Percentiles rank a stretch among this genome's conserved stretches.
These are phyloP conservation scores for Friedmanniomyces simplex DNA, from an alignment of 495 filamentous ascomycete species.

Conservation along the genomic window DNA sequence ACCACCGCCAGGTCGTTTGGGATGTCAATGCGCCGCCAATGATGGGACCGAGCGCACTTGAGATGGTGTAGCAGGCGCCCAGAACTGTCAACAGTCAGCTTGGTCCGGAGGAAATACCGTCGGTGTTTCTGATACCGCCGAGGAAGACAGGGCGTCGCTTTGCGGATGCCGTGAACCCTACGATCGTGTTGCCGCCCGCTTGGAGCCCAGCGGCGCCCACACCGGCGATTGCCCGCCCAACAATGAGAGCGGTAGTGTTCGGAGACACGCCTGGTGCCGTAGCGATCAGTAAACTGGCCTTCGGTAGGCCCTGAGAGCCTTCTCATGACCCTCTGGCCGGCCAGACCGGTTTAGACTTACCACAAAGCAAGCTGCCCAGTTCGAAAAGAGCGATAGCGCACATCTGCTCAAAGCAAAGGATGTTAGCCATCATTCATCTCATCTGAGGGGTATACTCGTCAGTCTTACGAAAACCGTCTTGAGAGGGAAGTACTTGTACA, in stretches of 20 bases:
- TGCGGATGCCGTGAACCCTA: slow-evolving; percentile 23
- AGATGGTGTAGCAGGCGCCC: slow-evolving; percentile 28
- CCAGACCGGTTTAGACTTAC: not conserved
- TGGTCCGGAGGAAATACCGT: not conserved
- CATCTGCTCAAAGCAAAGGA: no score
- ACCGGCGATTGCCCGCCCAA: slow-evolving; percentile 28
- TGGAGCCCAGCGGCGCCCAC: slow-evolving; percentile 26
- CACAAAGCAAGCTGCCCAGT: slow-evolving; percentile 29
- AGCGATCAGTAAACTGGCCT: no score
- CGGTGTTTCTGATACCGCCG: slow-evolving; percentile 1
- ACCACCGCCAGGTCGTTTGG: slow-evolving; percentile 18
- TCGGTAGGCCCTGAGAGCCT: no score
- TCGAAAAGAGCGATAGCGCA: slow-evolving; percentile 27
- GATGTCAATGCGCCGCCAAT: slow-evolving; percentile 26
- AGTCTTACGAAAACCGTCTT: slow-evolving; percentile 29
- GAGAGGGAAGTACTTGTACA: slow-evolving; percentile 30
- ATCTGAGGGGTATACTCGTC: no score
- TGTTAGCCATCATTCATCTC: no score
- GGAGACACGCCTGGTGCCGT: slow-evolving; percentile 17
- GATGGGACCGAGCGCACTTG: slow-evolving; percentile 25
- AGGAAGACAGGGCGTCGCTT: slow-evolving; percentile 27
- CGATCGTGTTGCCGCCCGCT: slow-evolving; percentile 28
- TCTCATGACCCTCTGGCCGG: not conserved
- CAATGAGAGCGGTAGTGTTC: slow-evolving; percentile 26
- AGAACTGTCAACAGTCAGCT: slow-evolving; percentile 4